phyloP scores from a whole-genome alignment of 2,329 filamentous ascomycete genomes.

The Microsporum audouinii region DNA sequence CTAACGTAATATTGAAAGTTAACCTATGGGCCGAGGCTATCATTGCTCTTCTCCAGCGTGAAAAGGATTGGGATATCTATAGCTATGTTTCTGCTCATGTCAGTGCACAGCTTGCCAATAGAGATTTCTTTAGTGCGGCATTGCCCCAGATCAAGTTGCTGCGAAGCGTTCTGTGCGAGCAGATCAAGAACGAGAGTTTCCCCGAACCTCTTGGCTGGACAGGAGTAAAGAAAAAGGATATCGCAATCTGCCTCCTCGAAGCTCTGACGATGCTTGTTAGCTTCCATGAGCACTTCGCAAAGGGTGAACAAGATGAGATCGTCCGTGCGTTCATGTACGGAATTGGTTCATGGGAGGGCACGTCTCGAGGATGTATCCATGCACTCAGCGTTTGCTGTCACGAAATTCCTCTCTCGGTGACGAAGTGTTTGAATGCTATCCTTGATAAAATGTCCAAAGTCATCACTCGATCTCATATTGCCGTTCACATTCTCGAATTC shows the following conservation, averaged over 20 bases:
- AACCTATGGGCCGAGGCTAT: slow-evolving; percentile 66
- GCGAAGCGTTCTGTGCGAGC: slow-evolving; percentile 66
- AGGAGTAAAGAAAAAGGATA: slow-evolving; percentile 73
- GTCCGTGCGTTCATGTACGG: slow-evolving; percentile 78
- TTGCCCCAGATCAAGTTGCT: slow-evolving; percentile 65
- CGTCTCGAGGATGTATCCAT: slow-evolving; percentile 86
- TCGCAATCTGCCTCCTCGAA: slow-evolving; percentile 80
- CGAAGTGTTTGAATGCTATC: slow-evolving; percentile 73
- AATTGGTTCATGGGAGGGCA: slow-evolving; percentile 72
- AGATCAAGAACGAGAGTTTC: slow-evolving; percentile 65
- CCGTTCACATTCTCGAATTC: slow-evolving; percentile 92
- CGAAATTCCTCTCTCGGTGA: slow-evolving; percentile 77
- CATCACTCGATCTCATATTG: slow-evolving; percentile 83
- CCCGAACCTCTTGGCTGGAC: slow-evolving; percentile 70
- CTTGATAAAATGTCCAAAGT: slow-evolving; percentile 91
- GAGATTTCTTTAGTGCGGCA: slow-evolving; percentile 66
- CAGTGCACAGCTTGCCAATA: slow-evolving; percentile 79
- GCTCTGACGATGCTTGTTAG: slow-evolving; percentile 77
- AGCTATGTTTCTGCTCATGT: slow-evolving; percentile 80
- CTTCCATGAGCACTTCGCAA: slow-evolving; percentile 76
- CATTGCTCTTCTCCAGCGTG: slow-evolving; percentile 59
- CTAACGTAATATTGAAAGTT: slow-evolving; percentile 45
- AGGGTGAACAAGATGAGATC: slow-evolving; percentile 78
- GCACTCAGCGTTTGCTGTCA: slow-evolving; percentile 90
- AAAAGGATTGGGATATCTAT: slow-evolving; percentile 82